A percentile compares a stretch with the other conserved stretches of the same genome.
Evolutionary conservation across 75 land plant genomes (phyloP).

Genomic region (Larix kaempferi): DNA sequence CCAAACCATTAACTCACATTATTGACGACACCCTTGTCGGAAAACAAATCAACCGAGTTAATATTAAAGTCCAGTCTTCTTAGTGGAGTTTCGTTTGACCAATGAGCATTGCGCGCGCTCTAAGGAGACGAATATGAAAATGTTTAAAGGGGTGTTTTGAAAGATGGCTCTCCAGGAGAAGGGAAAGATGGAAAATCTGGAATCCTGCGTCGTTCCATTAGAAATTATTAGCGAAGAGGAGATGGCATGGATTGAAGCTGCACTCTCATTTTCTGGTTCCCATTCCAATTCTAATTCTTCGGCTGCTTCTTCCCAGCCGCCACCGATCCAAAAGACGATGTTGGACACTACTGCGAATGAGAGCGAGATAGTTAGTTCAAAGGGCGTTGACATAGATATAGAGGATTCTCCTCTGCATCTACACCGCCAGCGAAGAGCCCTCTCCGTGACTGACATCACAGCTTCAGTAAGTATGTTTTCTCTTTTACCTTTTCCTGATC

Average conservation of each 20-base stretch:
- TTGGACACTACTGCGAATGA: slow-evolving; percentile 22
- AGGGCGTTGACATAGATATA: slow-evolving; percentile 11
- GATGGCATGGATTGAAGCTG: slow-evolving; percentile 77
- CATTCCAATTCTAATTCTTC: slow-evolving; percentile 3
- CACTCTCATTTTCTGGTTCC: slow-evolving; percentile 23
- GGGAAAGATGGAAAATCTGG: background rate
- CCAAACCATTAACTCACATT: too few relatives aligned
- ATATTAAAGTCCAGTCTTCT: too few relatives aligned
- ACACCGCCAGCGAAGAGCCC: slow-evolving; percentile 35
- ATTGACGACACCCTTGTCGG: too few relatives aligned
- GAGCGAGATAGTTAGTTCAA: background rate
- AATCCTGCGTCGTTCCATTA: slow-evolving; percentile 34
- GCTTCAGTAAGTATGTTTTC: slow-evolving; percentile 34
- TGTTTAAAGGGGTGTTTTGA: too few relatives aligned
- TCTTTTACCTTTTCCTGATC: too few relatives aligned
- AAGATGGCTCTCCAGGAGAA: too few relatives aligned
- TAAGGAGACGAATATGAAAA: too few relatives aligned
- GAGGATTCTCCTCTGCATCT: slow-evolving; percentile 27
- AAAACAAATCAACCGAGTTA: too few relatives aligned
- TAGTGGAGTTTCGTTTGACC: too few relatives aligned
- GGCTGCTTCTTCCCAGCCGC: background rate
- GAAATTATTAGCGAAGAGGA: slow-evolving; percentile 82
- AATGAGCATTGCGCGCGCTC: too few relatives aligned
- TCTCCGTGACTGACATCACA: slow-evolving; percentile 80
- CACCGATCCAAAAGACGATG: slow-evolving; percentile 6